phyloP scores from a whole-genome alignment of 1,139 yeast genomes.

The Saccharomycopsis hybrid region DNA sequence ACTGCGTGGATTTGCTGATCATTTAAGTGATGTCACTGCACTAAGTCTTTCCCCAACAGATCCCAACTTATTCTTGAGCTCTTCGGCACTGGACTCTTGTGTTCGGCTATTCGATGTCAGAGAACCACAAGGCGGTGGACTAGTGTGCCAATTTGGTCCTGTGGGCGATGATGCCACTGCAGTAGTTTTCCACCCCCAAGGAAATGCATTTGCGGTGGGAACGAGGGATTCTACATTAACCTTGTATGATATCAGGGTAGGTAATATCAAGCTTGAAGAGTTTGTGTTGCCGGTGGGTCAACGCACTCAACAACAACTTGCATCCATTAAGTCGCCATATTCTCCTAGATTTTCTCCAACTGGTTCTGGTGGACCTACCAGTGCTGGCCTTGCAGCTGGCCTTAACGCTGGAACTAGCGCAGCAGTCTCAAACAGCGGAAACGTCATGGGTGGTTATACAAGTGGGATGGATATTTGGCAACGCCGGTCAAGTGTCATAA shows the following conservation, averaged over 20 bases:
- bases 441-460: neutral
- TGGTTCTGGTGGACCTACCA: neutral
- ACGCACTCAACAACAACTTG: conserved; percentile 19
- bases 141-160: conserved; percentile 15
- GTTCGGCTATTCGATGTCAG: conserved; percentile 17
- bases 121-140: conserved; percentile 8
- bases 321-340: conserved; percentile 23
- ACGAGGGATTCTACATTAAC: conserved; percentile 76
- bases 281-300: conserved; percentile 38
- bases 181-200: conserved; percentile 64
- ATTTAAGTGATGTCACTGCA: conserved; percentile 72
- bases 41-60: conserved; percentile 29
- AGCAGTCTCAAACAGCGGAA: neutral
- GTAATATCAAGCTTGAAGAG: conserved; percentile 52
- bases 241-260: conserved; percentile 71
- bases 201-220: conserved; percentile 61
- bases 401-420: too few species aligned
- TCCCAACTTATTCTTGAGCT: conserved; percentile 22
- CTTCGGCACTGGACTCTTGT: conserved; percentile 11
- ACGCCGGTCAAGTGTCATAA: conserved; percentile 3
- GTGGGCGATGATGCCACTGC: conserved; percentile 54
- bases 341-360: conserved; percentile 19
- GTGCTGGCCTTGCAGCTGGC: too few species aligned
- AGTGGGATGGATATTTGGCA: neutral
- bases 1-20: conserved; percentile 58